Evolutionary conservation across 768 basidiomycete genomes (phyloP), one percentile per base, ranked within the genome.

Genomic region (Suillus lakei): DNA sequence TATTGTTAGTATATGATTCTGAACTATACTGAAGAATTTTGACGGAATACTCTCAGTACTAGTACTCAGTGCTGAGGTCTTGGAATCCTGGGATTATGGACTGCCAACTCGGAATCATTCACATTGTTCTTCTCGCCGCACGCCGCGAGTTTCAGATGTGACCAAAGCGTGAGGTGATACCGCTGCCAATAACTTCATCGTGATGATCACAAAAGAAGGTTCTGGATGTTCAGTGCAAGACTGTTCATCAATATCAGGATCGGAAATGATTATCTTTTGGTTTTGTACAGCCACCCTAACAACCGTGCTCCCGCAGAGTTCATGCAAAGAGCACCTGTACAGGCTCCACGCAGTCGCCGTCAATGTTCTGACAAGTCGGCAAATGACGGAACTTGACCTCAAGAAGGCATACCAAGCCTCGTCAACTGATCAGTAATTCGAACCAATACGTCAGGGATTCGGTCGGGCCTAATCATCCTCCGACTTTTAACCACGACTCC

Each of bases 391-490:
- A 21, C 10, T 39, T 58, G 56, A 18, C 23, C 8, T 28, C 26
- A 38, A 26, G 36, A 56, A 28, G 26, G 50, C 50, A 39, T 15
- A 39, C 13, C 39, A 30, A 51, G 53, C 36, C 4, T 59, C 58
- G 8, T 59, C 38, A 28, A 41, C 18, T 59, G 26, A 59, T 41
- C 56, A 39, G 1, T 26, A 30, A 16, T 58, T 58, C 36, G 55
- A 58, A 39, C 56, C 23, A 58, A 38, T 58, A 38, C 10, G 50
- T 23, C 50, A 28, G 50, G 26, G 8, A 28, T 51, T 53, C 16
- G 38, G 58, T 59, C 58, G 58, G 58, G 58, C 26, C 58, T 59
- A 59, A 41, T 59, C 26, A 59, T 59, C 58, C 58, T 59, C 58
- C 58, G 58, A 59, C 55, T 56, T 16, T 38, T 38, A 36, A 23